Evolutionary conservation across 2,329 filamentous ascomycete genomes (phyloP), one percentile per base, ranked within the genome.

Genomic region (Fusarium poae): DNA sequence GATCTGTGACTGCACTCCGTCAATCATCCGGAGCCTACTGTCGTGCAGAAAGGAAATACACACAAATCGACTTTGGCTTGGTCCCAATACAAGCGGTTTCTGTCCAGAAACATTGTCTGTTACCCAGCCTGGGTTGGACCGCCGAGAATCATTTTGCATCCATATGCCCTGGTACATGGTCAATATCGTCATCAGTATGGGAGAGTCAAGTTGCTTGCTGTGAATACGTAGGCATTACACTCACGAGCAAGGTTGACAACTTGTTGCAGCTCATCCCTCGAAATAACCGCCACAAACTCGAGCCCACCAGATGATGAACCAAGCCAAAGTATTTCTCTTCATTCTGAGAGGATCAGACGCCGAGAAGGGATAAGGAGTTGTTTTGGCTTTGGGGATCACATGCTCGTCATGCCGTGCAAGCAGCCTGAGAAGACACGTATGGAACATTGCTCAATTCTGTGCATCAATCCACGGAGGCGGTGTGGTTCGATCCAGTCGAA

Each of bases 11-110:
- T 85, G 84, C 23, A 82, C 80, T 44, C 70, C 71, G 66, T 85
- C 80, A 21, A 85, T 80, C 8, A 86, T 79, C 1, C 84, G 82
- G 11, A 86, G 76, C 82, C 83, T 86, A 76, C 86, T 84, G 21
- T 85, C 82, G 18, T 78, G 77, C 0, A 89, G 84, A 54, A 27
- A 27, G 27, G 27, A 6, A 27, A 27, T 27, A 27, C 6, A 9
- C 3, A 27, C 27, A 27, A 27, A 27, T 27, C 27, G 9, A 27
- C 27, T 27, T 27, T 8, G 27, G 9, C 6, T 27, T 27, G 27
- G 9, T 27, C 27, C 27, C 8, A 27, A 27, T 27, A 6, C 7
- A 9, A 8, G 27, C 5, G 8, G 27, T 27, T 27, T 27, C 27
- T 27, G 27, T 27, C 8, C 27, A 27, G 7, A 8, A 27, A 27